Base-by-base conservation (phyloP, 441 rosid genomes). In the Aquilaria agallochum region DNA sequence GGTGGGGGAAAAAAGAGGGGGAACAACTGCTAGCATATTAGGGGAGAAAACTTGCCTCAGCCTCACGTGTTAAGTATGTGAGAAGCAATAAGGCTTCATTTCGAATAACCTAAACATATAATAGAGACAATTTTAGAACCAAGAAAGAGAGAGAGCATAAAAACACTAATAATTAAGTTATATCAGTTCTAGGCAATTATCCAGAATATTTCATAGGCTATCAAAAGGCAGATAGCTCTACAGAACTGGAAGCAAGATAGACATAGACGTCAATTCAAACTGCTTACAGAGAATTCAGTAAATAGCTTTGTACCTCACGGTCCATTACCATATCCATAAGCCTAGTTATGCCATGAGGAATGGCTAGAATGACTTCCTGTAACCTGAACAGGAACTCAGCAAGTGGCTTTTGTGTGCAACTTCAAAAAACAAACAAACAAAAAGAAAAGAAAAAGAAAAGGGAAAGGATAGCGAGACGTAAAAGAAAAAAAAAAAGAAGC, bases 301-400 rank as follows among this genome's bases (percentile, higher is more conserved):
- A 55, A 36, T 11, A 52, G 47, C 44, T 62, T 55, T 56, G 62
- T 73, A 92, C 97, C 97, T 91, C 97, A 58, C 96, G 90, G 72
- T 89, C 97, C 94, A 86, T 85, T 68, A 91, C 89, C 97, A 91
- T 89, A 72, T 91, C 97, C 97, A 91, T 89, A 53, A 91, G 90
- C 65, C 90, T 81, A 58, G 97, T 91, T 79, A 91, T 87, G 57
- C 97, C 97, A 40, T 89, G 97, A 60, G 97, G 97, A 75, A 88
- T 87, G 60, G 85, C 82, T 73, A 91, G 74, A 80, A 91, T 91
- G 69, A 94, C 95, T 80, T 91, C 97, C 88, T 91, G 96, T 76
- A 91, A 85, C 82, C 97, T 91, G 86, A 80, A 79, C 50, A 74
- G 69, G 71, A 60, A 75, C 78, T 78, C 76, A 73, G 73, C 6